Base-by-base conservation (phyloP, 495 filamentous ascomycete species). In the Podospora comata region DNA sequence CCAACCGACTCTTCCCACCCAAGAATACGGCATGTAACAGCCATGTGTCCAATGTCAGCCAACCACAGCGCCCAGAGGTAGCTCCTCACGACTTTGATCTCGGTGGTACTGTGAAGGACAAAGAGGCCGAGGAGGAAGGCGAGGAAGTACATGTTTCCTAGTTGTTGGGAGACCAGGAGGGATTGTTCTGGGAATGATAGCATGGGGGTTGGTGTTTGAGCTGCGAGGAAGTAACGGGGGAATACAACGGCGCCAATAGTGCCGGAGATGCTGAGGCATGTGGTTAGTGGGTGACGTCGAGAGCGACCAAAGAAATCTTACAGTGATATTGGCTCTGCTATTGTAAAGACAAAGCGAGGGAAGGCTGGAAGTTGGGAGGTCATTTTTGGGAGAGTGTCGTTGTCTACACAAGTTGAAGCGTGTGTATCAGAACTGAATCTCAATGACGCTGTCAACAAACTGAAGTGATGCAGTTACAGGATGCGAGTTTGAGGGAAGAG, bases 41-140 rank as follows among this genome's bases (percentile, higher is more conserved):
- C 86, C n/a, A 93, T 71, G 77, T 93, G 91, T 3, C 87, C 88
- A 62, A 92, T 77, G 69, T 93, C 91, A 16, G 85, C 89, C 28
- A 91, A 78, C 75, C 84, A 84, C 54, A 91, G 78, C 7, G 86
- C 88, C 20, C 89, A 71, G 27, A 93, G 75, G 74, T 91, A 92
- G 71, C 87, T 90, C 56, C 85, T 82, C 16, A 92, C 83, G 0
- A 92, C 89, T 61, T 78, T 86, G 32, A 85, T 75, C 74, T 92
- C 90, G 9, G 80, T 85, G 1, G 87, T 90, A 5, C 84, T 80
- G 71, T 89, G 85, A 4, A 90, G 77, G 11, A 92, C 80, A 11
- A 79, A 79, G 7, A 91, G 73, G 5, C 84, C 88, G 4, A 92
- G 74, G 30, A 92, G 72, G 66, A 84, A 86, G n/a, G 90, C 79